A percentile compares a stretch with the other conserved stretches of the same genome.
These are phyloP conservation scores for Phytophthora macrochlamydospora DNA, from an alignment of 352 stramenopile genomes.

Conservation along the genomic window DNA sequence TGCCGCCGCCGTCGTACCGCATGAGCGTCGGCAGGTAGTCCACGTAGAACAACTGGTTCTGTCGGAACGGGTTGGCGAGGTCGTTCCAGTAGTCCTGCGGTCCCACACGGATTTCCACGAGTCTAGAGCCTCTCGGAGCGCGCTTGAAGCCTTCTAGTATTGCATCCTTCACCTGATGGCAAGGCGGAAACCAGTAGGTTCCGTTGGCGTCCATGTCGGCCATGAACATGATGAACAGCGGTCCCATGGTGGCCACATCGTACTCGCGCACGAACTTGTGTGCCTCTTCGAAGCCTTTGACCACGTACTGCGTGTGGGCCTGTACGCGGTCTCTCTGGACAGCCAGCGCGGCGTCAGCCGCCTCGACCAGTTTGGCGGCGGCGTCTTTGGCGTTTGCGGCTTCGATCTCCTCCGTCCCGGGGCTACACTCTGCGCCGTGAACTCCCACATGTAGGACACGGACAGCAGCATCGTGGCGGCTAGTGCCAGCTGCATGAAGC, in stretches of 20 bases:
- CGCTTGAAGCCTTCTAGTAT: constrained; percentile 66
- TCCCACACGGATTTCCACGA: constrained; percentile 78
- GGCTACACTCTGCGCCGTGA: constrained; percentile 49
- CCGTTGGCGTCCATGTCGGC: constrained; percentile 70
- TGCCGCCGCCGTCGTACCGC: constrained; percentile 77
- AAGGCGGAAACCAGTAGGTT: constrained; percentile 83
- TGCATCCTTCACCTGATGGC: constrained; percentile 58
- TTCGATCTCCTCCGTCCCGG: constrained; percentile 18
- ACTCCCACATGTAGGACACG: constrained; percentile 75
- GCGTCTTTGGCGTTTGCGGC: constrained; percentile 27
- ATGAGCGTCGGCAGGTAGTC: constrained; percentile 80
- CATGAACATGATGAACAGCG: constrained; percentile 81
- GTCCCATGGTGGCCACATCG: constrained; percentile 60
- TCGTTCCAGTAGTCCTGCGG: constrained; percentile 67
- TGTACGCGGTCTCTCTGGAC: constrained; percentile 45
- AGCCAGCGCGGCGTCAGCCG: constrained; percentile 24
- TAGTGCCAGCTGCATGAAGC: constrained; percentile 77
- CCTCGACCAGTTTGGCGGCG: constrained; percentile 21
- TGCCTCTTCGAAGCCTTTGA: constrained; percentile 70
- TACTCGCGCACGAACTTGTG: constrained; percentile 84
- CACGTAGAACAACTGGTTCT: constrained; percentile 87
- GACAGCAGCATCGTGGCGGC: constrained; percentile 61
- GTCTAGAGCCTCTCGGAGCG: constrained; percentile 57
- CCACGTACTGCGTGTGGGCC: constrained; percentile 62
- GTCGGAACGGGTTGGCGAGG: constrained; percentile 73